A percentile compares a stretch with the other conserved stretches of the same genome.
Conservation (phyloP, 805 yeast genomes). For the Grigorovia transvaalensis region DNA sequence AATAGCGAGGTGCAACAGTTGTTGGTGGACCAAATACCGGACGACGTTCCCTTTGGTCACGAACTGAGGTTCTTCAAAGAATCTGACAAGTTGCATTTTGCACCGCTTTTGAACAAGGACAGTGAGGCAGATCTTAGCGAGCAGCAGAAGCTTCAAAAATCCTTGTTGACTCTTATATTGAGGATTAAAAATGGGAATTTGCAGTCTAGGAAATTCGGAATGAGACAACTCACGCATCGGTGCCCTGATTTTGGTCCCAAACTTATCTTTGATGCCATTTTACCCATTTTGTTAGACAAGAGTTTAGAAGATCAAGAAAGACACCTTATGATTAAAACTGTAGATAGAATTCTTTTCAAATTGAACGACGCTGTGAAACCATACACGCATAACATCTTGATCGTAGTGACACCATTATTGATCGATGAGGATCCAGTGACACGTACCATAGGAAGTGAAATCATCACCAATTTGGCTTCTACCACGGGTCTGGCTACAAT, state of each 20-base stretch:
- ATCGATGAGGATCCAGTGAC: constrained; percentile 72
- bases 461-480: constrained; percentile 60
- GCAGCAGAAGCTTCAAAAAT: constrained; percentile 27
- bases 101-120: constrained; percentile 35
- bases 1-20: constrained; percentile 22
- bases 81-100: constrained; percentile 63
- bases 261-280: constrained; percentile 53
- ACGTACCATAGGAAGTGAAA: constrained; percentile 69
- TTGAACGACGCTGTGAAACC: constrained; percentile 62
- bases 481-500: constrained; percentile 77
- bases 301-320: constrained; percentile 72
- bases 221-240: constrained; percentile 54
- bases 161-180: constrained; percentile 52
- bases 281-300: constrained; percentile 68
- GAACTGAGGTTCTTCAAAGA: constrained; percentile 62
- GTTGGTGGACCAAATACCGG: constrained; percentile 36
- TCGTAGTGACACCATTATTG: constrained; percentile 67
- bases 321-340: constrained; percentile 66
- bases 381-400: constrained; percentile 57
- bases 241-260: constrained; percentile 62
- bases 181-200: constrained; percentile 74
- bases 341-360: constrained; percentile 57
- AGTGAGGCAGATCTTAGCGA: constrained; percentile 30
- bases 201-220: constrained; percentile 52
- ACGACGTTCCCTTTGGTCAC: constrained; percentile 53